Base-by-base conservation (phyloP, 495 filamentous ascomycete species). In the Cercophora sp. region DNA sequence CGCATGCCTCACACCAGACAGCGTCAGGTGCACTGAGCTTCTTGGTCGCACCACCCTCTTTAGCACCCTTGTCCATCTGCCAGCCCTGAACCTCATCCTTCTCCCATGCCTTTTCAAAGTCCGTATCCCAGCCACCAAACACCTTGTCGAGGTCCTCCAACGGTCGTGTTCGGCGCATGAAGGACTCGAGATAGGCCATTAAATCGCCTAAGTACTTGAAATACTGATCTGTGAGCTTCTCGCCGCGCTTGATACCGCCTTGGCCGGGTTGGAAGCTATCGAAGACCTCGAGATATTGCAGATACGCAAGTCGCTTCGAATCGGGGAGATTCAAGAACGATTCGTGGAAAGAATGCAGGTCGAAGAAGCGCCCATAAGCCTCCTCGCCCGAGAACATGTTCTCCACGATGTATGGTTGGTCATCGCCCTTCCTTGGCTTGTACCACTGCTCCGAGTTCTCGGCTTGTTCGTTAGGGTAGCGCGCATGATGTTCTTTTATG, bases 341-440 rank as follows among this genome's bases (percentile, higher is more conserved):
- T 61, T 96, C 91, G 61, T 97, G 93, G 52, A 84, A 74, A 36
- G 67, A 76, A 20, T 87, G 92, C 44, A 98, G 70, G 69, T 98
- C 93, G 57, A 97, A 83, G 65, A 85, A 97, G 50, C 88, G 85
- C 22, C 93, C 93, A 59, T 85, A 96, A 2, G 84, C 83, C 67
- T 98, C 93, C 70, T 97, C 93, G 16, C 93, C 94, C 1, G 89
- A 93, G 65, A 97, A 98, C 85, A 96, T 87, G 47, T 78, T 82
- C 58, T 96, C 91, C 48, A 96, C 83, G 39, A 91, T 82, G 56
- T 76, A 79, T 1, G 91, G 88, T 29, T 85, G 84, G 5, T 84
- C 78, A 24, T 81, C 80, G 36, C 61, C 62, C 25, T 66, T 74
- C 45, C 78, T 81, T 34, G 84, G 85, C 70, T 89, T 86, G 70